A percentile compares a stretch with the other conserved stretches of the same genome.
Evolutionary conservation across 1,284 basidiomycete genomes (phyloP).

Genomic region (Ceratobasidium sp.): DNA sequence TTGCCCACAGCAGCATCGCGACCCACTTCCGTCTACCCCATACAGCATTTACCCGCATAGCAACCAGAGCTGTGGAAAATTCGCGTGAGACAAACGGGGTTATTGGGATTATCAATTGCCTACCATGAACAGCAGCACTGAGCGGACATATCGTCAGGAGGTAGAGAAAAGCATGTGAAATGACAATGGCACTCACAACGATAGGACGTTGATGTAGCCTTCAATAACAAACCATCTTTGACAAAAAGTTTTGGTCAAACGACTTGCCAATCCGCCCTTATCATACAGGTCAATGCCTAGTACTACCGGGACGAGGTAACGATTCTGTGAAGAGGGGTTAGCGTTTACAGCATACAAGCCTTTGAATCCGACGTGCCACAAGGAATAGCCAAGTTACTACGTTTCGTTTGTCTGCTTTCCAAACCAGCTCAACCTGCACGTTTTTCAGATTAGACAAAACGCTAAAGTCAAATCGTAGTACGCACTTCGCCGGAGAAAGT

Average conservation of each 20-base stretch:
- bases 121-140: conserved; percentile 39
- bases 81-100: background rate
- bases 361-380: conserved; percentile 4
- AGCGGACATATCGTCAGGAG: background rate
- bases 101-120: background rate
- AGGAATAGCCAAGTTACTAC: conserved; percentile 36
- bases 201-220: conserved; percentile 34
- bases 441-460: background rate
- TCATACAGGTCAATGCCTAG: conserved; percentile 43
- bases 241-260: conserved; percentile 28
- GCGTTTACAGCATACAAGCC: background rate
- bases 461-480: background rate
- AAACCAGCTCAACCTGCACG: conserved; percentile 39
- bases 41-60: conserved; percentile 43
- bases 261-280: conserved; percentile 41
- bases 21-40: conserved; percentile 41
- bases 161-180: background rate
- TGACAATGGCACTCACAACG: conserved; percentile 18
- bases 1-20: conserved; percentile 13
- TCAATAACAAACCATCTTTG: conserved; percentile 33
- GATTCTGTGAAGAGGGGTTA: conserved; percentile 24
- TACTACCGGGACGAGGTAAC: conserved; percentile 42
- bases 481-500: conserved; percentile 40
- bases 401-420: conserved; percentile 41
- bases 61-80: conserved; percentile 34